phyloP scores from a whole-genome alignment of 2,329 filamentous ascomycete species.

The Penicillium sp. region DNA sequence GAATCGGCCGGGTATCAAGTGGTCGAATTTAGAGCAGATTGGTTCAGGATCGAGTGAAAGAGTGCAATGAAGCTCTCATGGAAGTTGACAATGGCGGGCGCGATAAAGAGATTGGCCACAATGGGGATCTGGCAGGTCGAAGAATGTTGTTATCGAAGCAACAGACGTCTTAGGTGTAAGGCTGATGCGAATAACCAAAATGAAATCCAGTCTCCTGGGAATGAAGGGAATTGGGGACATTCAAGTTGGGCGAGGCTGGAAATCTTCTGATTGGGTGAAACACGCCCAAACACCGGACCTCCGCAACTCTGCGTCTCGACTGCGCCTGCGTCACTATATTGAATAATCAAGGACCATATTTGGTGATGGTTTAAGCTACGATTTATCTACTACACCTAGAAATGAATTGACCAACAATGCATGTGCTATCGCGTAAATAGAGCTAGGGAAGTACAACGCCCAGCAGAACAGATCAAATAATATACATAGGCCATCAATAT shows the following conservation, averaged over 20 bases:
- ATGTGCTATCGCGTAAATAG: conserved; percentile 15
- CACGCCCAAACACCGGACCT: conserved; percentile 14
- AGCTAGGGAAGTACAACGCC: conserved; percentile 23
- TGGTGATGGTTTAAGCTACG: neutral
- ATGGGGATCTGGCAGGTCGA: conserved; percentile 2
- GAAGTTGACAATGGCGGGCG: neutral
- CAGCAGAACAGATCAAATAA: conserved; percentile 23
- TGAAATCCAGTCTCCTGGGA: conserved; percentile 6
- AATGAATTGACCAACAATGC: conserved; percentile 3
- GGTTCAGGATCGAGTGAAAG: conserved; percentile 5
- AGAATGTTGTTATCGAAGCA: conserved; percentile 8
- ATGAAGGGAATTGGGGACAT: conserved; percentile 6
- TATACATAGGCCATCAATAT: conserved; percentile 25
- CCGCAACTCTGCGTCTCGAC: conserved; percentile 16
- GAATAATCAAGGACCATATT: neutral
- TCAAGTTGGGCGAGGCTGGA: conserved; percentile 23
- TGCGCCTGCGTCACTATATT: conserved; percentile 3
- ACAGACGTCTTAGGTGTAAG: neutral
- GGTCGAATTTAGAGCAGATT: conserved; percentile 5
- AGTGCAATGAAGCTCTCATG: conserved; percentile 13
- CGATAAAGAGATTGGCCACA: conserved; percentile 6
- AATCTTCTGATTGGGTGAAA: conserved; percentile 23
- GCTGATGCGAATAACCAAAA: neutral
- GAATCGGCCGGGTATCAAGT: neutral
- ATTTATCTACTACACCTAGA: neutral